Base-by-base conservation (phyloP, 2,329 filamentous ascomycete species). In the Alternaria burnsii region DNA sequence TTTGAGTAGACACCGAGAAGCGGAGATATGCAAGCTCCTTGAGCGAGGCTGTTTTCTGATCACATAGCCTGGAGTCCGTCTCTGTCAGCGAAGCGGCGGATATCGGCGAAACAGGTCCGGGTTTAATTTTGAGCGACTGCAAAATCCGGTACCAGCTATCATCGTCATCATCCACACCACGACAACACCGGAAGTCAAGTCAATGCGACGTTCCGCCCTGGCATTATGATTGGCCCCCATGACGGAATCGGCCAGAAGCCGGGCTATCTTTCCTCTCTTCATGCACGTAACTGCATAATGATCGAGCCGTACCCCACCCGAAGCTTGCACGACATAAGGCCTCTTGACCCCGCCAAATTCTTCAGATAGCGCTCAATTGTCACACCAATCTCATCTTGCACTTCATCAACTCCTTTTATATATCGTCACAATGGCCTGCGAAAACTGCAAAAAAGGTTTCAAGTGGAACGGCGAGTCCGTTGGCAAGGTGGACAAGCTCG, bases 401-500 rank as follows among this genome's bases (percentile, higher is more conserved):
- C 32, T 16, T 6, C 32, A 36, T 16, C 14, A 16, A 16, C 11
- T 36, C 12, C 12, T 36, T 16, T 9, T 2, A 14, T 5, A 41
- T 40, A 30, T 38, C 42, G 20, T 43, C 48, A 73, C 38, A 12
- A 76, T 76, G 73, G 68, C 73, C 26, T 75, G 70, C 62, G 74
- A 76, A 2, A 72, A 75, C 61, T 80, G 73, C 68, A 69, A 73
- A 46, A 59, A 76, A 55, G 80, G 80, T 57, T 80, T 78, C 62
- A 75, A 76, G 58, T 80, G 81, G 72, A 59, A 76, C 55, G 80
- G 78, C 50, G 67, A 70, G 32, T 71, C 79, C 20, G 64, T 66
- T 16, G 80, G 80, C 62, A 78, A 71, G 46, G 79, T 79, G 62
- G 71, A 76, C 56, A 73, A 66, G 5, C 66, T 82, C 30, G 78